Percentiles rank a stretch among this genome's conserved stretches.
Evolutionary conservation across 441 rosid species (phyloP).

Genomic region (Dalechampia spathulata): DNA sequence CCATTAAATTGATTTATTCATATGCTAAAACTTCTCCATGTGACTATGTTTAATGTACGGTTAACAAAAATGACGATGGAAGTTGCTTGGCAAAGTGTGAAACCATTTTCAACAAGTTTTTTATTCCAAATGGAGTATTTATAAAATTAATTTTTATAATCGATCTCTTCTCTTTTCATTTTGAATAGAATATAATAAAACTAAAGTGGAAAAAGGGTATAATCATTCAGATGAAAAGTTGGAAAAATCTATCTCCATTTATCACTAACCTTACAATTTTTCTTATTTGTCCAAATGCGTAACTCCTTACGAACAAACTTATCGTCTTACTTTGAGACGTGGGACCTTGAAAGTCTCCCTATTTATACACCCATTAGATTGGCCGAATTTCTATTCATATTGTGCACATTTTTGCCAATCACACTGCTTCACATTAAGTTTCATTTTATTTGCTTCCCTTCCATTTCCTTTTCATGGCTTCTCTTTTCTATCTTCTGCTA

Average conservation of each 20-base stretch:
- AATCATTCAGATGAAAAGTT: no score
- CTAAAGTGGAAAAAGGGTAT: no score
- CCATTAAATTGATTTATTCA: no score
- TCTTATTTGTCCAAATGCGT: slow-evolving; percentile 20
- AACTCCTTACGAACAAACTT: slow-evolving; percentile 33
- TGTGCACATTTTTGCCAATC: background rate
- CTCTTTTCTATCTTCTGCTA: slow-evolving; percentile 9
- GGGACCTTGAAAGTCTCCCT: slow-evolving; percentile 25
- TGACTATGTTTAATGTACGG: no score
- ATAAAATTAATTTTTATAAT: no score
- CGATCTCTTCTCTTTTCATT: no score
- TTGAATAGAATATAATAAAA: no score
- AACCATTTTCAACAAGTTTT: slow-evolving; percentile 13
- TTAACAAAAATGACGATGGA: background rate
- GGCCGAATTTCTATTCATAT: slow-evolving; percentile 10
- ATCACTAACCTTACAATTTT: no score
- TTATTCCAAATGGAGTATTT: no score
- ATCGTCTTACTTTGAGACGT: slow-evolving; percentile 18
- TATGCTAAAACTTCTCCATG: no score
- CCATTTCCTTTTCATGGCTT: slow-evolving; percentile 21
- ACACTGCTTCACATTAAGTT: background rate
- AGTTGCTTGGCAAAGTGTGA: slow-evolving; percentile 14
- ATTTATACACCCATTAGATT: slow-evolving; percentile 25
- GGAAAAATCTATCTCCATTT: no score
- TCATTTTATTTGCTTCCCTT: slow-evolving; percentile 3